These are phyloP conservation scores for Salvia miltiorrhiza DNA, from an alignment of 257 asterid species.

Conservation along the genomic window DNA sequence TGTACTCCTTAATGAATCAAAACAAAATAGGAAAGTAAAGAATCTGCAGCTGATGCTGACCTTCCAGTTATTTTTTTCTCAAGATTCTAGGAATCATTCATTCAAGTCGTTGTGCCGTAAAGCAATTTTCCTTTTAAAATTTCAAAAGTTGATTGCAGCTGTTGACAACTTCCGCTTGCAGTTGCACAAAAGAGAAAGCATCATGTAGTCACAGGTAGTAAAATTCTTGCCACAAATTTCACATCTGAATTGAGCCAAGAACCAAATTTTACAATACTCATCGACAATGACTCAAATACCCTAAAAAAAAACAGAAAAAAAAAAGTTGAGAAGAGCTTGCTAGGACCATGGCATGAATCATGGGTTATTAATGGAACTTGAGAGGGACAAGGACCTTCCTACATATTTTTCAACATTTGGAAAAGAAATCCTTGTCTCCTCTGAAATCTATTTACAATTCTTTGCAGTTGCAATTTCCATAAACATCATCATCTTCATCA, in stretches of 20 bases:
- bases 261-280: neutral
- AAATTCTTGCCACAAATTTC: neutral
- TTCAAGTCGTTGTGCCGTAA: constrained; percentile 12
- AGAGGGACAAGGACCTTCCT: neutral
- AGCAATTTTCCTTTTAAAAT: neutral
- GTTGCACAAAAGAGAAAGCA: too few species aligned
- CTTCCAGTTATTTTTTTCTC: neutral
- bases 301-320: neutral
- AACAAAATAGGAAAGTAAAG: neutral
- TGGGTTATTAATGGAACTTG: neutral
- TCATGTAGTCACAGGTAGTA: too few species aligned
- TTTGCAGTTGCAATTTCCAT: neutral
- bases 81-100: constrained; percentile 3
- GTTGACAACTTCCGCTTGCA: neutral
- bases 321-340: neutral
- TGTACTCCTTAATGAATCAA: neutral
- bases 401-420: neutral
- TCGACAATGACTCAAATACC: neutral
- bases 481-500: neutral
- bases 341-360: too few species aligned
- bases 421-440: neutral
- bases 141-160: neutral
- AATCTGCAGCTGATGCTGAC: neutral
- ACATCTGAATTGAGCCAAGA: neutral
- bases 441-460: constrained; percentile 19